Base-by-base conservation (phyloP, 768 basidiomycete genomes). In the Mycena crocata region DNA sequence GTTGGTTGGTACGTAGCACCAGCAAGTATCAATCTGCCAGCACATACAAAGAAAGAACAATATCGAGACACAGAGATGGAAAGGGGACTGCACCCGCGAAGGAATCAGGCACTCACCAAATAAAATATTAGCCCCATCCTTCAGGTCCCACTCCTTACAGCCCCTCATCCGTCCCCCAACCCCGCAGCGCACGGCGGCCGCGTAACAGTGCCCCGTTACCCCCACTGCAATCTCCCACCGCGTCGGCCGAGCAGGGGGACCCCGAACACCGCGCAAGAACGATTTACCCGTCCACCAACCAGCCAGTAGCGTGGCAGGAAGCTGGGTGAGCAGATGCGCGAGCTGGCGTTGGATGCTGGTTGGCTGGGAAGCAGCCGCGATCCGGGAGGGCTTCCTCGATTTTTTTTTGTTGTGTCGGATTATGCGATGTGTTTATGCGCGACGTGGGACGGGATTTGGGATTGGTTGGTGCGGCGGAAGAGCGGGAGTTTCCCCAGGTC, bases 251-350 rank as follows among this genome's bases (percentile, higher is more conserved):
- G 34, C 49, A 50, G 14, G 40, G 12, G 31, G 57, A 49, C 57
- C 58, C 58, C 64, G 24, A 58, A 39, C 52, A 60, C 64, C 52
- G 26, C 50, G 57, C 57, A 23, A 60, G 52, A 66, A 66, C 31
- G 35, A 45, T 51, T 39, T 66, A 66, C 1, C 64, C 57, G 64
- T 44, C 15, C 12, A 14, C 34, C 1, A 31, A 6, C 2, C 26
- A 34, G 48, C 26, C 32, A 35, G 58, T 12, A 31, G 34, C n/a
- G 9, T 6, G 19, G 28, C 19, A 42, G 6, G 39, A 23, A 39
- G 42, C 2, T 17, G 51, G 21, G 8, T 23, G 35, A 28, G 45
- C 35, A 35, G 31, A 46, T 12, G 55, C 12, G 57, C 42, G 19
- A 35, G 42, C 44, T 7, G 2, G 19, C 37, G 31, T n/a, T 17